Evolutionary conservation across 371 early-diverging fungal species (phyloP).

Genomic region (Apophysomyces elegans): DNA sequence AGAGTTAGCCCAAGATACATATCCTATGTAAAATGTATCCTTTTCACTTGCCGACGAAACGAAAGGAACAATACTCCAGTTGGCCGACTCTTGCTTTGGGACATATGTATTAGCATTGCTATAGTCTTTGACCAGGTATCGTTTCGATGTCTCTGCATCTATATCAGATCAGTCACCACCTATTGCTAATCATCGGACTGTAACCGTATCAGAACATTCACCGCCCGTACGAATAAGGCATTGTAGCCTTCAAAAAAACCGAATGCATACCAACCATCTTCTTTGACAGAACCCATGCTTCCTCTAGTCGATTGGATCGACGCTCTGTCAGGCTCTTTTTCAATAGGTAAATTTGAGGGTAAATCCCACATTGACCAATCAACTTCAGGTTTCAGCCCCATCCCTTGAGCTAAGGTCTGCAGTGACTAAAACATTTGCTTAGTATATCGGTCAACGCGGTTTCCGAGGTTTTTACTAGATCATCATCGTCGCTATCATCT

Average conservation of each 20-base stretch:
- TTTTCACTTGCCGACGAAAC: conserved; percentile 4
- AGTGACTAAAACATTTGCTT: not conserved
- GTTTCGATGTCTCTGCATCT: not conserved
- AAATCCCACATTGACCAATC: not conserved
- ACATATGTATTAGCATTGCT: not conserved
- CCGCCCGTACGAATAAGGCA: not conserved
- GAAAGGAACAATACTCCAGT: conserved; percentile 44
- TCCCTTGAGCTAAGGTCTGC: not conserved
- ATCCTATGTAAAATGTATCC: not conserved
- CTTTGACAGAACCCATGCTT: not conserved
- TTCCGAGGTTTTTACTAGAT: not conserved
- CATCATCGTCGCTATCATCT: conserved; percentile 21
- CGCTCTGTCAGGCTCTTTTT: not conserved
- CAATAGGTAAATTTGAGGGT: not conserved
- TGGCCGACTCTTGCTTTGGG: conserved; percentile 18
- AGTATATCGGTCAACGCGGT: not conserved
- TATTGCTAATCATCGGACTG: too few relatives aligned
- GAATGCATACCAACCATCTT: conserved; percentile 12
- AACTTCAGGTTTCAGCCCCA: not conserved
- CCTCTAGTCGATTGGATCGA: conserved; percentile 2
- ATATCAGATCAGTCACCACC: not conserved
- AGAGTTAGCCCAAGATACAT: conserved; percentile 1
- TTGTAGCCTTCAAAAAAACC: not conserved
- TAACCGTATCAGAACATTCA: not conserved
- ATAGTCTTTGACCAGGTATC: conserved; percentile 18